Conservation (phyloP, 345 rosid genomes). For the Diplotaxis tenuifolia region DNA sequence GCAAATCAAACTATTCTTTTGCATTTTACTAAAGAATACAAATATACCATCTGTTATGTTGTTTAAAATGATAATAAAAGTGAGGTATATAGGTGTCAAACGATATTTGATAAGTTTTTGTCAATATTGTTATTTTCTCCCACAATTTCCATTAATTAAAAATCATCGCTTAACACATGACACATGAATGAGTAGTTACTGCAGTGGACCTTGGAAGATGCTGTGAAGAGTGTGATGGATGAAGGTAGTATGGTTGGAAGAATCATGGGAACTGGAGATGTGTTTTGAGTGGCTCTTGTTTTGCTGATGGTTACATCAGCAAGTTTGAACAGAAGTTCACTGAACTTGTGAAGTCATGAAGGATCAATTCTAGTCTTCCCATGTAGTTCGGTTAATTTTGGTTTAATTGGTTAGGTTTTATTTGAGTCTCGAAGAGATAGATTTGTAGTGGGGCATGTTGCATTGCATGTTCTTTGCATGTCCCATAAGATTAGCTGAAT, state of each 20-base stretch:
- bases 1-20: too few relatives aligned
- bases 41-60: too few relatives aligned
- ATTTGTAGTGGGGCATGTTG: not conserved
- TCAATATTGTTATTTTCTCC: too few relatives aligned
- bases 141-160: too few relatives aligned
- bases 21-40: too few relatives aligned
- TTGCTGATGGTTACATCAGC: not conserved
- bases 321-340: not conserved
- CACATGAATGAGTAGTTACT: slow-evolving; percentile 58
- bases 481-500: not conserved
- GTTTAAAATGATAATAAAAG: too few relatives aligned
- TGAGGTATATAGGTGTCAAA: too few relatives aligned
- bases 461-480: not conserved
- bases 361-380: not conserved
- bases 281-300: not conserved
- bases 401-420: too few relatives aligned
- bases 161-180: too few relatives aligned
- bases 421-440: not conserved
- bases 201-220: slow-evolving; percentile 42
- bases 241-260: slow-evolving; percentile 41
- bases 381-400: not conserved
- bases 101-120: too few relatives aligned
- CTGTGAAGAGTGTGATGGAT: slow-evolving; percentile 54
- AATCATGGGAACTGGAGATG: slow-evolving; percentile 39
- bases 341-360: not conserved